These are phyloP conservation scores for Mesostigma viride DNA, from an alignment of 139 green algal species.

Conservation along the genomic window DNA sequence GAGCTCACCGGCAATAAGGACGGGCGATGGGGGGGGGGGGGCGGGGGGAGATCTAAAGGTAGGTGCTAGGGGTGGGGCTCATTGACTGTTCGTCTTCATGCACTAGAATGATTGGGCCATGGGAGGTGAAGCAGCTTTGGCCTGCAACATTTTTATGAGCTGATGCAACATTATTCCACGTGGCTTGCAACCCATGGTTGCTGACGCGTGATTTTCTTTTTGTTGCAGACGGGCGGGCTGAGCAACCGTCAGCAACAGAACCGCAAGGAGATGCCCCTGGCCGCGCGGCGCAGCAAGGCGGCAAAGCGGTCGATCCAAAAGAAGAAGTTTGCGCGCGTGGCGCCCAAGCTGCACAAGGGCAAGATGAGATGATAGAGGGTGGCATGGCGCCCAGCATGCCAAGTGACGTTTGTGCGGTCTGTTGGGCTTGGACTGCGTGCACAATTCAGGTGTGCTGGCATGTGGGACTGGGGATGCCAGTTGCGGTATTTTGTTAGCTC, in stretches of 20 bases:
- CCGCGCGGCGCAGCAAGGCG: conserved; percentile 46
- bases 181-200: not conserved
- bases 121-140: not conserved
- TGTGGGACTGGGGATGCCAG: too few relatives aligned
- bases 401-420: too few relatives aligned
- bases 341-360: conserved; percentile 14
- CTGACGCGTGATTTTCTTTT: not conserved
- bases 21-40: too few relatives aligned
- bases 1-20: not conserved
- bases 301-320: conserved; percentile 1
- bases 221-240: conserved; percentile 52
- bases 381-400: too few relatives aligned
- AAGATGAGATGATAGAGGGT: too few relatives aligned
- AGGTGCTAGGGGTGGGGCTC: too few relatives aligned
- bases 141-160: not conserved
- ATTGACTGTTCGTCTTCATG: too few relatives aligned
- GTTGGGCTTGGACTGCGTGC: too few relatives aligned
- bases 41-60: too few relatives aligned
- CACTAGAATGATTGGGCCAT: not conserved
- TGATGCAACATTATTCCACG: not conserved
- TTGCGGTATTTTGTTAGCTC: too few relatives aligned
- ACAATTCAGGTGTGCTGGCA: too few relatives aligned
- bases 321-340: not conserved
- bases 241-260: conserved; percentile 85
- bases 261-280: conserved; percentile 58